phyloP scores from a whole-genome alignment of 2,329 filamentous ascomycete genomes.

The Pezicula neosporulosa region DNA sequence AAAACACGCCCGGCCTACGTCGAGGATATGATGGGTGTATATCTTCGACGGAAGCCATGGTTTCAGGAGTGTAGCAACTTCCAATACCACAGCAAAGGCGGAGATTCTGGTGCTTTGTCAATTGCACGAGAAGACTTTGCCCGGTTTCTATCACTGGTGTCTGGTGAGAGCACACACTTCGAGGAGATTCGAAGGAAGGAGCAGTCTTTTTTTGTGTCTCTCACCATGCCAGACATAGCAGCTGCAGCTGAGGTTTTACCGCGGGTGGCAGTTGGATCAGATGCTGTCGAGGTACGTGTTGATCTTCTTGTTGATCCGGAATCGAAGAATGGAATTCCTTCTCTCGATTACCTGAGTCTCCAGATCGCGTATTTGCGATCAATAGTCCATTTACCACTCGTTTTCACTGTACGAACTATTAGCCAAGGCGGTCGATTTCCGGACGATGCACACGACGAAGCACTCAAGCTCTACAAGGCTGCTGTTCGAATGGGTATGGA shows the following conservation, averaged over 20 bases:
- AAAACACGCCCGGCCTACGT: conserved; percentile 90
- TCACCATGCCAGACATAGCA: conserved; percentile 76
- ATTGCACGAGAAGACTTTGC: conserved; percentile 58
- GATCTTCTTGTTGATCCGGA: conserved; percentile 76
- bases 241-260: conserved; percentile 62
- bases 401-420: conserved; percentile 86
- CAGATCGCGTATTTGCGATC: conserved; percentile 79
- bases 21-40: conserved; percentile 88
- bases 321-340: conserved; percentile 49
- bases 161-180: conserved; percentile 56
- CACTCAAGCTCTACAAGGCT: conserved; percentile 70
- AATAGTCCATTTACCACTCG: conserved; percentile 70
- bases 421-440: conserved; percentile 88
- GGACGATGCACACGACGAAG: conserved; percentile 68
- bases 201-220: conserved; percentile 87
- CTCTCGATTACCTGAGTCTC: conserved; percentile 72
- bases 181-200: conserved; percentile 58
- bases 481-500: conserved; percentile 84
- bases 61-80: conserved; percentile 92
- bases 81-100: conserved; percentile 80
- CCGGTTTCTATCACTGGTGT: conserved; percentile 68
- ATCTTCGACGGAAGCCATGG: conserved; percentile 83
- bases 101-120: conserved; percentile 23
- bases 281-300: conserved; percentile 92
- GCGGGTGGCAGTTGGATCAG: conserved; percentile 75